These are phyloP conservation scores for Candida ovalis DNA, from an alignment of 805 yeast species.

Conservation along the genomic window DNA sequence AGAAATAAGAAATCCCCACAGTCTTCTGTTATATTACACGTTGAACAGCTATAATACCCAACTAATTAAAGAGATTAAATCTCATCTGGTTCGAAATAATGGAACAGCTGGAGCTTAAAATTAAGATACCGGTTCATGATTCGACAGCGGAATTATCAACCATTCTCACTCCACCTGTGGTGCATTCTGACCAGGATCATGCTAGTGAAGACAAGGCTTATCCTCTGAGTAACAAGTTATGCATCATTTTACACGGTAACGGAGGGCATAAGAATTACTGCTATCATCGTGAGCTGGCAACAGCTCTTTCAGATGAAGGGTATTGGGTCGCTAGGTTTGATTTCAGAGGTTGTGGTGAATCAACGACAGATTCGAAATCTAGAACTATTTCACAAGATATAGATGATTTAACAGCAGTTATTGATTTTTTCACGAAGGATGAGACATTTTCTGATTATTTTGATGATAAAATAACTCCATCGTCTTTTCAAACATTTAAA, in stretches of 20 bases:
- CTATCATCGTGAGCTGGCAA: constrained; percentile 64
- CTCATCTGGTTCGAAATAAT: background rate
- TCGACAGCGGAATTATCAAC: background rate
- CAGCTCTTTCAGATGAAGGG: constrained; percentile 48
- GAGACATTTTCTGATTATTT: background rate
- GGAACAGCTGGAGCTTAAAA: background rate
- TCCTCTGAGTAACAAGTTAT: background rate
- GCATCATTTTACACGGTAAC: constrained; percentile 71
- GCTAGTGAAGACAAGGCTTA: background rate
- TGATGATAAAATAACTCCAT: too few relatives aligned
- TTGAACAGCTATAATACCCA: too few relatives aligned
- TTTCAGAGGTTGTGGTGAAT: constrained; percentile 81
- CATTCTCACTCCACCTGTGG: background rate
- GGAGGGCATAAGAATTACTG: constrained; percentile 82
- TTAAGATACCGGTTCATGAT: background rate
- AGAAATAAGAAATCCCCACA: too few relatives aligned
- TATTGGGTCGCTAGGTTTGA: constrained; percentile 71
- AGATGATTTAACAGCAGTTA: constrained; percentile 56
- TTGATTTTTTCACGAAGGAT: constrained; percentile 30
- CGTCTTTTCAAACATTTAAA: too few relatives aligned
- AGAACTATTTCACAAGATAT: constrained; percentile 62
- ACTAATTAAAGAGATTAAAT: too few relatives aligned
- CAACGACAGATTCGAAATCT: constrained; percentile 52
- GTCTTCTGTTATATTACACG: too few relatives aligned
- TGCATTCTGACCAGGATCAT: background rate